Evolutionary conservation across 257 asterid genomes (phyloP).

Genomic region (Gentiana dahurica): DNA sequence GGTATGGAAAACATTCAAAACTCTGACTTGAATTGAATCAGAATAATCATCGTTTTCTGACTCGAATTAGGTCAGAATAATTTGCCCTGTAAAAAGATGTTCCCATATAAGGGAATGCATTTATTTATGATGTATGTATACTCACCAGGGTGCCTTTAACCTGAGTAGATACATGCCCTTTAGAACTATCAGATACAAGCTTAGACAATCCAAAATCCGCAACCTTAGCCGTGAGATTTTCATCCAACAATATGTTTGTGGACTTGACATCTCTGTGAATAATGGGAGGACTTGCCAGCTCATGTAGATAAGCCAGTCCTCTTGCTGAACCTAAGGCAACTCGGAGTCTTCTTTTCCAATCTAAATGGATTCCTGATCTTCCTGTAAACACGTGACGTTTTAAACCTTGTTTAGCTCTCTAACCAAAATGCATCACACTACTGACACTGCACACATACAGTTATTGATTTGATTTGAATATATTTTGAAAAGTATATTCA

Average conservation of each 20-base stretch:
- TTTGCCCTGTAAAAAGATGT: no score
- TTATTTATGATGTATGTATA: not conserved
- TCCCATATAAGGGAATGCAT: no score
- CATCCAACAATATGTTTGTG: slow-evolving; percentile 71
- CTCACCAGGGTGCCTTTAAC: slow-evolving; percentile 91
- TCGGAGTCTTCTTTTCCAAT: slow-evolving; percentile 82
- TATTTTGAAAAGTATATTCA: no score
- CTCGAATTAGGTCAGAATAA: no score
- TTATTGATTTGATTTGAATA: no score
- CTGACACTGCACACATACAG: no score
- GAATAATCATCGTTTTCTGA: no score
- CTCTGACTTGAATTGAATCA: no score
- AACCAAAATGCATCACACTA: no score
- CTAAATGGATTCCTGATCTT: slow-evolving; percentile 55
- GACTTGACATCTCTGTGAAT: slow-evolving; percentile 90
- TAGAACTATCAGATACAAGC: slow-evolving; percentile 68
- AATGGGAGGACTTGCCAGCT: slow-evolving; percentile 89
- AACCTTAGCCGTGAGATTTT: slow-evolving; percentile 79
- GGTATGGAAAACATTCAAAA: no score
- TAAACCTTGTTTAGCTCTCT: no score
- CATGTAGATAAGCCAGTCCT: slow-evolving; percentile 89
- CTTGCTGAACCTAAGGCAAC: slow-evolving; percentile 83
- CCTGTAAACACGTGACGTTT: slow-evolving; percentile 27
- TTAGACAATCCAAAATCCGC: slow-evolving; percentile 94
- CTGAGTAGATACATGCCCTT: slow-evolving; percentile 92